These are phyloP conservation scores for Torulaspora globosa DNA, from an alignment of 1,139 yeast species.

Conservation along the genomic window DNA sequence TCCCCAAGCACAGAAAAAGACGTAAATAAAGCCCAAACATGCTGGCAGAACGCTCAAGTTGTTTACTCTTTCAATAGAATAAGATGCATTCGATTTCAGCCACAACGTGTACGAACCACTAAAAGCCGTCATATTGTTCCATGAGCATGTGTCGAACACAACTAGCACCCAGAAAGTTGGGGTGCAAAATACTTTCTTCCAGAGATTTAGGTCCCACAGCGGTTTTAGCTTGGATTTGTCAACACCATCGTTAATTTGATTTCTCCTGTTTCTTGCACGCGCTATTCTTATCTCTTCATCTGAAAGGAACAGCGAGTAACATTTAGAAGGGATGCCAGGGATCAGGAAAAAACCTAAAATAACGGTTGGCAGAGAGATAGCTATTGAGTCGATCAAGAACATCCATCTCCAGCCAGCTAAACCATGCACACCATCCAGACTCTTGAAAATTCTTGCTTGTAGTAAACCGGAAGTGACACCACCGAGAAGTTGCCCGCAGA, in stretches of 20 bases:
- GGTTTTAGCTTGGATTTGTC: conserved; percentile 24
- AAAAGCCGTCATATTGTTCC: conserved; percentile 39
- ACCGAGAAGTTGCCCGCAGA: conserved; percentile 52
- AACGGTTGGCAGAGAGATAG: conserved; percentile 52
- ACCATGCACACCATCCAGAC: conserved; percentile 51
- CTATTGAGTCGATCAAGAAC: conserved; percentile 64
- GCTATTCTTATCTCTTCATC: conserved; percentile 66
- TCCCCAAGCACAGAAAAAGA: conserved; percentile 36
- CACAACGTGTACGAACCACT: conserved; percentile 40
- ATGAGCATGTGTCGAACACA: conserved; percentile 37
- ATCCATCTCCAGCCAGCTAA: conserved; percentile 76
- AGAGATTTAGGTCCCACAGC: conserved; percentile 28
- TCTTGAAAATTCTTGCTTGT: conserved; percentile 51
- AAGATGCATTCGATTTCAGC: conserved; percentile 37
- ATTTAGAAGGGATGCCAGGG: conserved; percentile 64
- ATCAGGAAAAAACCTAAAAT: conserved; percentile 54
- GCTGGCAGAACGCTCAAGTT: conserved; percentile 38
- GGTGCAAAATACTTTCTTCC: conserved; percentile 35
- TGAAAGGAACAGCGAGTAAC: conserved; percentile 47
- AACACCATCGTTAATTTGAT: conserved; percentile 33
- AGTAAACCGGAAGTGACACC: conserved; percentile 55
- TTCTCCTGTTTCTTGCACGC: conserved; percentile 48
- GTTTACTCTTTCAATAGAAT: conserved; percentile 36
- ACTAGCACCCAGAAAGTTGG: conserved; percentile 37
- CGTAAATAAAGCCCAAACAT: conserved; percentile 37